Evolutionary conservation across 2,329 filamentous ascomycete genomes (phyloP), one percentile per base, ranked within the genome.

Genomic region (Pseudodiploospora longispora): DNA sequence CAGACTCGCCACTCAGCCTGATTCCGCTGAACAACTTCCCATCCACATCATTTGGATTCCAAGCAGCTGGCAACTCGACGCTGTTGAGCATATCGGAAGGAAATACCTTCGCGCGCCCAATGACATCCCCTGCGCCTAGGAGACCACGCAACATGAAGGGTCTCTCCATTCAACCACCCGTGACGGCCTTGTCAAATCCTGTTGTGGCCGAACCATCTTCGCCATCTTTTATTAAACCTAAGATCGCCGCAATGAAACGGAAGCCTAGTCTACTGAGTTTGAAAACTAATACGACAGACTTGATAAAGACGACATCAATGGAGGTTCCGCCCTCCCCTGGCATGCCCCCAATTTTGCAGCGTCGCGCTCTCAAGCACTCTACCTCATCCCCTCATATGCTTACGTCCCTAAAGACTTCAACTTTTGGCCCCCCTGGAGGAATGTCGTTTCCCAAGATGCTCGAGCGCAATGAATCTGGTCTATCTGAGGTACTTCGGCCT

Each of bases 61-160:
- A 72, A 43, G 58, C 66, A 68, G 69, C 56, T 66, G 64, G 57
- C 38, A 46, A 41, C 38, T 54, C 53, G 19, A 19, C 19, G 3
- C 50, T 59, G 33, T 67, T 75, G 44, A 68, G 66, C 42, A 59
- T 75, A 39, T 63, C 67, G 49, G 66, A 72, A 51, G 38, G 33
- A 53, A 65, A 45, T 34, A 60, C 59, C n/a, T 58, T 69, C 29
- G 70, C 70, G 50, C 70, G 80, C 32, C 80, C 80, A 10, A 80
- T 81, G 75, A 83, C 80, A 19, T 83, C 80, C 27, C 81, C 83
- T 6, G 80, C 80, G 4, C 82, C 82, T 1, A 75, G 84, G 55
- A 83, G 85, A 56, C 75, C 78, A n/a, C 82, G 85, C 46, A 93
- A 93, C 58, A 83, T 89, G 66, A 93, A 93, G 65, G 86, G 86